Percentiles rank a stretch among this genome's conserved stretches.
phyloP scores from a whole-genome alignment of 2,329 filamentous ascomycete species.

The Periglandula ipomoeae region DNA sequence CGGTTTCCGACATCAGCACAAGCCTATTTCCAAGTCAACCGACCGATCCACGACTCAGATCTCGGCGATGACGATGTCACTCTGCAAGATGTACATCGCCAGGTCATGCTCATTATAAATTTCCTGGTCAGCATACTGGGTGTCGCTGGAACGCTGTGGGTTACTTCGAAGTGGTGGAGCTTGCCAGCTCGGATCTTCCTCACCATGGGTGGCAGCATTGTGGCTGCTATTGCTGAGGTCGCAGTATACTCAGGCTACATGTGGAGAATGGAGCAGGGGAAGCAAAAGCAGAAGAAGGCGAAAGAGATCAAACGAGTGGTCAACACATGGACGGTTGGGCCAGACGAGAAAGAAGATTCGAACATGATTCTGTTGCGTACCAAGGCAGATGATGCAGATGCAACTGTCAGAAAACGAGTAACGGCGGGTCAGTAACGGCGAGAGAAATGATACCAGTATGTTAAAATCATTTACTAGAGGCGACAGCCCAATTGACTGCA shows the following conservation, averaged over 20 bases:
- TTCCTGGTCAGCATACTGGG: constrained; percentile 80
- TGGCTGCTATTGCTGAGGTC: constrained; percentile 69
- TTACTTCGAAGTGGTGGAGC: constrained; percentile 68
- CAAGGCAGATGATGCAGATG: constrained; percentile 12
- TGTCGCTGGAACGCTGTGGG: constrained; percentile 67
- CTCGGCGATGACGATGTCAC: constrained; percentile 55
- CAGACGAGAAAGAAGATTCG: constrained; percentile 20
- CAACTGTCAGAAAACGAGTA: constrained; percentile 18
- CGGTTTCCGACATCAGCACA: constrained; percentile 47
- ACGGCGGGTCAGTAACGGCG: constrained; percentile 4
- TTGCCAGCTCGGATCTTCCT: constrained; percentile 60
- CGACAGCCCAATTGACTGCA: no score
- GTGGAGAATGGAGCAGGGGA: constrained; percentile 60
- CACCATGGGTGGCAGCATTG: constrained; percentile 58
- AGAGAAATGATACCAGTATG: background rate
- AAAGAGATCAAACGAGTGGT: constrained; percentile 61
- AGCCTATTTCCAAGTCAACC: constrained; percentile 46
- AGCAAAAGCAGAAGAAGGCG: constrained; percentile 48
- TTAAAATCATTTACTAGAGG: background rate
- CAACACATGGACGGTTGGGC: constrained; percentile 59
- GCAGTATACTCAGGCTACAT: constrained; percentile 69
- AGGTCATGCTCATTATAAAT: constrained; percentile 79
- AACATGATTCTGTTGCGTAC: constrained; percentile 17
- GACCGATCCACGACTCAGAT: constrained; percentile 34
- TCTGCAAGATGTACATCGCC: constrained; percentile 67